A percentile compares a stretch with the other conserved stretches of the same genome.
phyloP scores from a whole-genome alignment of 2,329 filamentous ascomycete species.

The Penicillium capsulatum region DNA sequence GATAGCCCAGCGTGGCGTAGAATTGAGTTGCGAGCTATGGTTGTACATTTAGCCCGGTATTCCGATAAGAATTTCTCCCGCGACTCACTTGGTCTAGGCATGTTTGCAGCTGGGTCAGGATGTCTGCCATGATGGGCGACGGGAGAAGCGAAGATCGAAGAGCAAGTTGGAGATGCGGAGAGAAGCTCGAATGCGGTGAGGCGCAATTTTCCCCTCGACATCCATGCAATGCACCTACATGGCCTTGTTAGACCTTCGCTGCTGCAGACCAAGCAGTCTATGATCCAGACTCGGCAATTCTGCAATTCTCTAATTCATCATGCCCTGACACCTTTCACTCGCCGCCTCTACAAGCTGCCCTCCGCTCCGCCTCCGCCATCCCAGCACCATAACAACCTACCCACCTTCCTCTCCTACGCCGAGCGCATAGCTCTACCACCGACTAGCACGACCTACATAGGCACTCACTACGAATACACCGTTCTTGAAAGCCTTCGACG shows the following conservation, averaged over 20 bases:
- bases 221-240: too few species aligned
- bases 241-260: too few species aligned
- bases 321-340: slow-evolving; percentile 29
- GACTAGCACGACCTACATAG: slow-evolving; percentile 41
- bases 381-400: slow-evolving; percentile 35
- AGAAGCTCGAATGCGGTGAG: slow-evolving; percentile 24
- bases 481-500: slow-evolving; percentile 38
- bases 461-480: slow-evolving; percentile 48
- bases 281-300: slow-evolving; percentile 16
- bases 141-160: not conserved
- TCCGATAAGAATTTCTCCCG: too few species aligned
- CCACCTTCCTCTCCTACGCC: slow-evolving; percentile 42
- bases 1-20: slow-evolving; percentile 49
- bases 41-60: slow-evolving; percentile 6
- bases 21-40: slow-evolving; percentile 48
- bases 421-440: slow-evolving; percentile 33
- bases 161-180: slow-evolving; percentile 19
- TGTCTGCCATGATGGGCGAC: slow-evolving; percentile 40
- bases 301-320: slow-evolving; percentile 9
- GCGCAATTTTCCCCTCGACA: slow-evolving; percentile 7
- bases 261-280: too few species aligned
- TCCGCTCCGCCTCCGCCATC: slow-evolving; percentile 33
- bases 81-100: slow-evolving; percentile 47
- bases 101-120: slow-evolving; percentile 49
- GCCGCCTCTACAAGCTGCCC: slow-evolving; percentile 37